Percentiles rank a stretch among this genome's conserved stretches.
phyloP scores from a whole-genome alignment of 768 basidiomycete genomes.

The Boletus eberwhitei region DNA sequence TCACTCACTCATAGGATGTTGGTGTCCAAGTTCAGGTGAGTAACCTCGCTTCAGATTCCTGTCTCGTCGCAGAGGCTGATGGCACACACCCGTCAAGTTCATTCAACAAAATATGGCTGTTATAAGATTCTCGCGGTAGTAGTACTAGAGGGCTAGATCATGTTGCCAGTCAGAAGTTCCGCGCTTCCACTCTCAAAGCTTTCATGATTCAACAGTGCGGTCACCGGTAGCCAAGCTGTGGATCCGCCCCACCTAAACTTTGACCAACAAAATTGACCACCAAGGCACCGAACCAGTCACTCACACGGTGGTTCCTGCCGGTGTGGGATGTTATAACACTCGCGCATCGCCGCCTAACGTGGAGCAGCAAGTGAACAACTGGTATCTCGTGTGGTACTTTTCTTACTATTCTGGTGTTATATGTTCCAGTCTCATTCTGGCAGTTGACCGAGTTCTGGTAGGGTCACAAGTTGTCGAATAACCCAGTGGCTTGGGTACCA shows the following conservation, averaged over 20 bases:
- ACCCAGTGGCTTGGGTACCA: not conserved
- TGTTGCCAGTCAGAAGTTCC: not conserved
- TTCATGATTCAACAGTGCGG: not conserved
- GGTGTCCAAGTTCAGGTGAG: not conserved
- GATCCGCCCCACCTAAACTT: no score
- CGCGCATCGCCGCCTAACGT: not conserved
- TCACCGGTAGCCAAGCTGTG: not conserved
- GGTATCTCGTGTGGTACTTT: not conserved
- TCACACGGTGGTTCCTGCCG: conserved; percentile 1
- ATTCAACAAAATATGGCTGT: no score
- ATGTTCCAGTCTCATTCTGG: not conserved
- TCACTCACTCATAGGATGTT: no score
- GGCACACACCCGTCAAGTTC: no score
- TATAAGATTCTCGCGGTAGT: no score
- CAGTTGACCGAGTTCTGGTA: not conserved
- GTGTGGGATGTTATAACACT: not conserved
- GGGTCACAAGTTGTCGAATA: not conserved
- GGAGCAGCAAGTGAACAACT: not conserved
- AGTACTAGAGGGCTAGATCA: no score
- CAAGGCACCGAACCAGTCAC: not conserved
- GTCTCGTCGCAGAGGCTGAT: not conserved
- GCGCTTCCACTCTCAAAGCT: not conserved
- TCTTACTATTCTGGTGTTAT: not conserved
- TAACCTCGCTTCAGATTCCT: not conserved
- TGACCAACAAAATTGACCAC: not conserved